Percentiles rank a stretch among this genome's conserved stretches.
Evolutionary conservation across 768 basidiomycete genomes (phyloP).

Genomic region (Neoboletus brunneissimus): DNA sequence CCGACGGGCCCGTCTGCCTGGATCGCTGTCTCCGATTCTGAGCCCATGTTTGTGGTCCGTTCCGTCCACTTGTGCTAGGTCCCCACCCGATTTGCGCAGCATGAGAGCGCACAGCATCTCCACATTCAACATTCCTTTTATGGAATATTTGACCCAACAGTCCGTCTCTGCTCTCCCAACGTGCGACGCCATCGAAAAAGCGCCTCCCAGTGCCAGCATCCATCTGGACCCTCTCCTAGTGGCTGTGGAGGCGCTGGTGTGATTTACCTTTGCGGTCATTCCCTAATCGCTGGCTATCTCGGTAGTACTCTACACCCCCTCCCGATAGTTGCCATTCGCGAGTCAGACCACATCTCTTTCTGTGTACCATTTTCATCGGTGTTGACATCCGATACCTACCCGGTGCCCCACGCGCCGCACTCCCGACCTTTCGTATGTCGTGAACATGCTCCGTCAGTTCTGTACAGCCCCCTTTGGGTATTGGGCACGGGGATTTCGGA

Average conservation of each 20-base stretch:
- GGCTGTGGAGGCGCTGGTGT: conserved; percentile 17
- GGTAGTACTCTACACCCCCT: background rate
- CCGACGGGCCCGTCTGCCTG: conserved; percentile 29
- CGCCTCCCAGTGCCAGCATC: background rate
- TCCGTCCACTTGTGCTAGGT: conserved; percentile 6
- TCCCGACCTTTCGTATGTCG: background rate
- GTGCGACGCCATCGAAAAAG: background rate
- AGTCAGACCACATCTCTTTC: background rate
- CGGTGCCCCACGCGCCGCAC: conserved; percentile 5
- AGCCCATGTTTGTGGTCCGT: conserved; percentile 10
- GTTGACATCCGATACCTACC: conserved; percentile 11
- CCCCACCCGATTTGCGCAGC: conserved; percentile 6
- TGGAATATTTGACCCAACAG: conserved; percentile 23
- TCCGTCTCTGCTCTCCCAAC: conserved; percentile 13
- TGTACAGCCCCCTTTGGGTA: conserved; percentile 5
- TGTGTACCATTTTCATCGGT: conserved; percentile 2
- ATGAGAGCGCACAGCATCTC: conserved; percentile 1
- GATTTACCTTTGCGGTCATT: conserved; percentile 24
- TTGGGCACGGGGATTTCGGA: conserved; percentile 3
- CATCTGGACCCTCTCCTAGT: conserved; percentile 11
- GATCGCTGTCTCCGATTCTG: conserved; percentile 6
- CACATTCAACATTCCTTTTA: conserved; percentile 29
- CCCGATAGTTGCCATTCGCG: conserved; percentile 1
- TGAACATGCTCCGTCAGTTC: background rate
- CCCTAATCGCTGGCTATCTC: conserved; percentile 1